Conservation (phyloP, 306 rosid genomes). For the Delonix regia region DNA sequence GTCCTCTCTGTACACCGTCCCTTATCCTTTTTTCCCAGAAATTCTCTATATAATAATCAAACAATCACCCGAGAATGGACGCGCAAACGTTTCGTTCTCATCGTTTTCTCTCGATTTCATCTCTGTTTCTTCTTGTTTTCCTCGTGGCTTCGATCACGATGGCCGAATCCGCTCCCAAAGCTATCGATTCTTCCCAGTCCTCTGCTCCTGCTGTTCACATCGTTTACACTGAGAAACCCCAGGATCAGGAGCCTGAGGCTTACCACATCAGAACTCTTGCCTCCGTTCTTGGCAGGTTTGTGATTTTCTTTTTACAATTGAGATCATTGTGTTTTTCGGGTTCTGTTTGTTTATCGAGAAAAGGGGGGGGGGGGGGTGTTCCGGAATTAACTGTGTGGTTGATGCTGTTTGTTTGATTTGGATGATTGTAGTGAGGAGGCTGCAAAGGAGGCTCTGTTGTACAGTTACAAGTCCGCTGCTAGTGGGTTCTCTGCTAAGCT, state of each 20-base stretch:
- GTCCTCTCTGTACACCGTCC: not conserved
- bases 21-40: not conserved
- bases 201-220: slow-evolving; percentile 73
- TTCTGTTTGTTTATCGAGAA: slow-evolving; percentile 31
- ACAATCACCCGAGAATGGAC: not conserved
- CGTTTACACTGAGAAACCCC: slow-evolving; percentile 74
- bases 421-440: slow-evolving; percentile 70
- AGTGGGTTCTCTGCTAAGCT: slow-evolving; percentile 97
- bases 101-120: not conserved
- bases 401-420: not conserved
- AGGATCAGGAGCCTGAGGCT: slow-evolving; percentile 70
- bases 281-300: slow-evolving; percentile 83
- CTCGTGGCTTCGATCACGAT: slow-evolving; percentile 25
- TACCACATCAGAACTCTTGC: slow-evolving; percentile 86
- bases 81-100: not conserved
- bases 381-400: not conserved
- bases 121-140: not conserved
- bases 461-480: slow-evolving; percentile 86
- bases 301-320: not conserved
- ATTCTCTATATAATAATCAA: not conserved
- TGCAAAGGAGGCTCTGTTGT: slow-evolving; percentile 88
- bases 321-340: not conserved
- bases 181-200: not conserved
- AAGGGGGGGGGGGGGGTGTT: not conserved
- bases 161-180: slow-evolving; percentile 45